Conservation (phyloP, 2,329 filamentous ascomycete species). For the Paraconiothyrium sp. region DNA sequence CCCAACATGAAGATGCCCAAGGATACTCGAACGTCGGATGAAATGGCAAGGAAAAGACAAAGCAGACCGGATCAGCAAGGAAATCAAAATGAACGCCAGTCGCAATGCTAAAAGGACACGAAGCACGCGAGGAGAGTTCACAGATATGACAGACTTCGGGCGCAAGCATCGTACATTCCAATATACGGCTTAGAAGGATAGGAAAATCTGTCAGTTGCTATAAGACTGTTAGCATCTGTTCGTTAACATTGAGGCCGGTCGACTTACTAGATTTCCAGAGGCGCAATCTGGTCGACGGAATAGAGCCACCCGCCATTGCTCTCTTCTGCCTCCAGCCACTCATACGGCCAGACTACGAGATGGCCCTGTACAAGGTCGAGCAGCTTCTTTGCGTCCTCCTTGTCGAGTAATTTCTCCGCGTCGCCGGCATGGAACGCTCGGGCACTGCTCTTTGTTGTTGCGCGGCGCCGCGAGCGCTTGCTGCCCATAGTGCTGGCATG, state of each 20-base stretch:
- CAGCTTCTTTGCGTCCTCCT: constrained; percentile 80
- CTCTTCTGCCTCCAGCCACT: constrained; percentile 88
- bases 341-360: constrained; percentile 91
- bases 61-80: neutral
- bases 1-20: too few relatives aligned
- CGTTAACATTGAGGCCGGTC: neutral
- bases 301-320: constrained; percentile 96
- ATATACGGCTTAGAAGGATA: neutral
- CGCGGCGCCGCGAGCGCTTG: constrained; percentile 66
- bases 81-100: neutral
- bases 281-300: constrained; percentile 93
- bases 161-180: neutral
- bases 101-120: constrained; percentile 6
- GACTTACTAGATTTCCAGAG: constrained; percentile 86
- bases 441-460: constrained; percentile 74
- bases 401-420: constrained; percentile 79
- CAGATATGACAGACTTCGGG: neutral
- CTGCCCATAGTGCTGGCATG: constrained; percentile 26
- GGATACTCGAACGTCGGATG: too few relatives aligned
- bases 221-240: constrained; percentile 2
- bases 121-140: neutral
- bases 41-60: neutral
- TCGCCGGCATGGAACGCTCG: constrained; percentile 72
- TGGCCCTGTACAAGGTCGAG: constrained; percentile 85
- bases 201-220: constrained; percentile 12